These are phyloP conservation scores for Nigrospora osmanthi DNA, from an alignment of 2,329 filamentous ascomycete genomes.

Conservation along the genomic window DNA sequence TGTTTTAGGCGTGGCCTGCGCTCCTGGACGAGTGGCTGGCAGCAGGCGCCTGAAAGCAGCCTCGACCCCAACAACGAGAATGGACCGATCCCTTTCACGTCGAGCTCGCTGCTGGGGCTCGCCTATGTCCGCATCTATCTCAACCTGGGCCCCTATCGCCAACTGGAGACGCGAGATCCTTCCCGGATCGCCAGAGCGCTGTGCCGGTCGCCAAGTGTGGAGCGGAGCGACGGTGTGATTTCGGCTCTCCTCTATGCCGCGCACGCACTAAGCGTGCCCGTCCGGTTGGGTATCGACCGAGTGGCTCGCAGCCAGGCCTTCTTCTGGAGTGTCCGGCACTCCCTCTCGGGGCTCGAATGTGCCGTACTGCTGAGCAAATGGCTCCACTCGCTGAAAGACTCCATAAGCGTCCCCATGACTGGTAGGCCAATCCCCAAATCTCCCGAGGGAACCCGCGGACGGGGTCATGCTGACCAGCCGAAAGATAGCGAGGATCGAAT, in stretches of 20 bases:
- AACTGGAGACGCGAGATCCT: slow-evolving; percentile 34
- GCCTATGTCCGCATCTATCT: slow-evolving; percentile 38
- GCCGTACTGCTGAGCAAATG: slow-evolving; percentile 45
- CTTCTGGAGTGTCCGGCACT: slow-evolving; percentile 50
- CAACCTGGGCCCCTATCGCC: slow-evolving; percentile 32
- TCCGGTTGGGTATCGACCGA: slow-evolving; percentile 44
- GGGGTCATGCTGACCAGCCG: neutral
- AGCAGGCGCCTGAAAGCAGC: slow-evolving; percentile 28
- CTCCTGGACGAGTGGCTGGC: slow-evolving; percentile 29
- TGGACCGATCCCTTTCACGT: slow-evolving; percentile 33
- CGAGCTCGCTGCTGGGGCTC: slow-evolving; percentile 34
- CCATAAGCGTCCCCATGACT: slow-evolving; percentile 13
- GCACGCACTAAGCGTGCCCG: slow-evolving; percentile 47
- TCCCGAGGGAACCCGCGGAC: neutral
- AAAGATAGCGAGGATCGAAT: slow-evolving; percentile 34
- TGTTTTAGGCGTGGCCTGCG: slow-evolving; percentile 21
- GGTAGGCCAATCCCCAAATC: slow-evolving; percentile 12
- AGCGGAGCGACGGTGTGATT: slow-evolving; percentile 38
- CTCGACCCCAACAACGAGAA: slow-evolving; percentile 31
- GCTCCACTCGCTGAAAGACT: slow-evolving; percentile 22
- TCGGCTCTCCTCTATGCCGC: slow-evolving; percentile 44
- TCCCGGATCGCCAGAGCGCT: slow-evolving; percentile 30
- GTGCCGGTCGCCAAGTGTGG: slow-evolving; percentile 26
- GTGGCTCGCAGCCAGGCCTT: slow-evolving; percentile 47
- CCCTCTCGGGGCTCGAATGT: slow-evolving; percentile 45